These are phyloP conservation scores for Pestalotiopsis sp. DNA, from an alignment of 2,329 filamentous ascomycete species.

Conservation along the genomic window DNA sequence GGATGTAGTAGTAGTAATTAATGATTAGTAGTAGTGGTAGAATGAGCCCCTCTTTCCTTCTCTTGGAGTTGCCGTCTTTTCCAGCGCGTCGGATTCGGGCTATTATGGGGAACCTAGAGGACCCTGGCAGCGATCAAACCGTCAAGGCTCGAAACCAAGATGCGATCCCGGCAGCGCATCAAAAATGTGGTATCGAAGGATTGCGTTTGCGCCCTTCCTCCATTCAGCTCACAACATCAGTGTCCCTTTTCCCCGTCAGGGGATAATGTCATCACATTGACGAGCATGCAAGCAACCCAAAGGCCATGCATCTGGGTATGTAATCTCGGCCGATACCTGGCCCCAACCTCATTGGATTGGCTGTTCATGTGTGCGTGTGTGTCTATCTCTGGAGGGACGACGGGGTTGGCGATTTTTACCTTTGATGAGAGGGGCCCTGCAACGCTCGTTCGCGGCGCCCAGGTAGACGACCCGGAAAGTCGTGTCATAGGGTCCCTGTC, in stretches of 20 bases:
- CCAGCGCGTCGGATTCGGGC: slow-evolving; percentile 8
- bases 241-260: background rate
- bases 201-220: background rate
- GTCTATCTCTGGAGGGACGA: background rate
- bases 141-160: slow-evolving; percentile 1
- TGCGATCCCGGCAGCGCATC: slow-evolving; percentile 6
- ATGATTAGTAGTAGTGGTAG: background rate
- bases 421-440: slow-evolving; percentile 13
- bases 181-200: slow-evolving; percentile 1
- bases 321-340: slow-evolving; percentile 6
- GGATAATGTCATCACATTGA: background rate
- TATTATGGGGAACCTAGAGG: background rate
- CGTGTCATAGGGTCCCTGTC: background rate
- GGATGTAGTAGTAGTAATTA: background rate
- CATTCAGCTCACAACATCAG: background rate
- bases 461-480: slow-evolving; percentile 7
- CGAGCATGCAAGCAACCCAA: background rate
- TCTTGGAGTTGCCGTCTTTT: slow-evolving; percentile 10
- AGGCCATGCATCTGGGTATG: background rate
- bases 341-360: background rate
- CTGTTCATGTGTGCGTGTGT: background rate
- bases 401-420: background rate
- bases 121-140: slow-evolving; percentile 7
- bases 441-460: background rate
- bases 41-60: background rate